phyloP scores from a whole-genome alignment of 306 rosid genomes.

The Alnus rubra region DNA sequence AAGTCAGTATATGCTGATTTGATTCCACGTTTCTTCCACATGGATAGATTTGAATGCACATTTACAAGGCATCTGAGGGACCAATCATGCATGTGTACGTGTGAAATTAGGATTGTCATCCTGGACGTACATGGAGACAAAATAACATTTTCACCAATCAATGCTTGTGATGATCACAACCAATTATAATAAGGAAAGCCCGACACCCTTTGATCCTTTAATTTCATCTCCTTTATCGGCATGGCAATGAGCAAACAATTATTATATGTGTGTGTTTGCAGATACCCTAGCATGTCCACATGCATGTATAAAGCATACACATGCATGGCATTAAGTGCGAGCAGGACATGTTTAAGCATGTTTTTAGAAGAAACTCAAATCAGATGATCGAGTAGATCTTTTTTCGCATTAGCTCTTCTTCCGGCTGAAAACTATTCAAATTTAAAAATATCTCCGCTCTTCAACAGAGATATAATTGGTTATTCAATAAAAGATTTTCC shows the following conservation, averaged over 20 bases:
- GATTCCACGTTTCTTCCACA: slow-evolving; percentile 26
- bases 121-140: slow-evolving; percentile 1
- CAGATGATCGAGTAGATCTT: too few relatives aligned
- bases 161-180: too few relatives aligned
- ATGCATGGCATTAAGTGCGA: not conserved
- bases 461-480: not conserved
- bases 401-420: not conserved
- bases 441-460: not conserved
- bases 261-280: slow-evolving; percentile 1
- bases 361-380: not conserved
- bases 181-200: too few relatives aligned
- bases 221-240: not conserved
- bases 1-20: slow-evolving; percentile 15
- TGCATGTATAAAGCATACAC: slow-evolving; percentile 11
- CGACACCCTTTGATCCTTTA: not conserved
- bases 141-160: not conserved
- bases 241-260: not conserved
- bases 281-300: slow-evolving; percentile 8
- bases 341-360: slow-evolving; percentile 35
- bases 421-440: not conserved
- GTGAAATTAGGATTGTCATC: slow-evolving; percentile 6
- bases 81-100: not conserved
- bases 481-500: not conserved
- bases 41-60: slow-evolving; percentile 18
- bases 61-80: too few relatives aligned